phyloP scores from a whole-genome alignment of 331 rosid genomes.

The Arachis monticola region DNA sequence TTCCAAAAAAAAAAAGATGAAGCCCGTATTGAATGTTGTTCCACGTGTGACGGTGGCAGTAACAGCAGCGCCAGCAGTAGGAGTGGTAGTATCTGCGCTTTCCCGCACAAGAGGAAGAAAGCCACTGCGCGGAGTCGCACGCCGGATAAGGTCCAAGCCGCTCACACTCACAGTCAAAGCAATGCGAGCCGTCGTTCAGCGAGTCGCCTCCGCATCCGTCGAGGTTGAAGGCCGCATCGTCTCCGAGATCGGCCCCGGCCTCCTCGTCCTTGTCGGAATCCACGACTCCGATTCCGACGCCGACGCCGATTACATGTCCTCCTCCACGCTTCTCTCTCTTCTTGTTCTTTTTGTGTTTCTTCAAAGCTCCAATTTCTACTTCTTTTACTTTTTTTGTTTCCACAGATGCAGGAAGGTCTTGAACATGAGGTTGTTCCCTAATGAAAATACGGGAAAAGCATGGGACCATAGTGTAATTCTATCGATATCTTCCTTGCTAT shows the following conservation, averaged over 20 bases:
- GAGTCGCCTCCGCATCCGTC: slow-evolving; percentile 87
- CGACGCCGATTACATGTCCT: slow-evolving; percentile 86
- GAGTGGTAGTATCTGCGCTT: not conserved
- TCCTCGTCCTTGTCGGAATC: slow-evolving; percentile 84
- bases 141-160: slow-evolving; percentile 8
- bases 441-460: slow-evolving; percentile 71
- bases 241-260: slow-evolving; percentile 88
- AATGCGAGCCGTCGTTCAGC: slow-evolving; percentile 93
- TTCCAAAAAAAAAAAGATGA: not conserved
- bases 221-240: slow-evolving; percentile 85
- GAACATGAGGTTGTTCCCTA: slow-evolving; percentile 86
- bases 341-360: not conserved
- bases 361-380: not conserved
- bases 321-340: not conserved
- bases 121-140: not conserved
- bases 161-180: slow-evolving; percentile 59
- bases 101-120: slow-evolving; percentile 15
- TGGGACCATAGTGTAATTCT: slow-evolving; percentile 80
- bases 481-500: not conserved
- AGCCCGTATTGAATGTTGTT: not conserved
- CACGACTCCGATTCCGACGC: slow-evolving; percentile 80
- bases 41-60: not conserved
- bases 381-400: not conserved
- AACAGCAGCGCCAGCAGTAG: not conserved
- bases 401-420: slow-evolving; percentile 87